phyloP scores from a whole-genome alignment of 345 rosid genomes.

The Linum lewisii region DNA sequence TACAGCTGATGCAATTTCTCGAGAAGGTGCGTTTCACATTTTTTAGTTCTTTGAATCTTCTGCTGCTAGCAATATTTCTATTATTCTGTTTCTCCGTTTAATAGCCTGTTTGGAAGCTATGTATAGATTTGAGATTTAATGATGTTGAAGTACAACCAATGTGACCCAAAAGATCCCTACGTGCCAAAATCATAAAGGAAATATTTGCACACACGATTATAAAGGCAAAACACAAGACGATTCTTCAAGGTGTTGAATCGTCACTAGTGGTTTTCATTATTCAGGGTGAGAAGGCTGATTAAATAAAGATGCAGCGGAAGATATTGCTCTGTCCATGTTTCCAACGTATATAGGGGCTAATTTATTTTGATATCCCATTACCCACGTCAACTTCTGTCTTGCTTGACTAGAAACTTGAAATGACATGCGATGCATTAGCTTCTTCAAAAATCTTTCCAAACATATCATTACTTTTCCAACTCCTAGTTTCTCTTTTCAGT shows the following conservation, averaged over 20 bases:
- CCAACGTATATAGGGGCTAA: too few species aligned
- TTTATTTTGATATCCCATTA: too few species aligned
- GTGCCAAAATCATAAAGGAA: constrained; percentile 61
- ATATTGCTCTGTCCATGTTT: too few species aligned
- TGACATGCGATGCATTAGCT: too few species aligned
- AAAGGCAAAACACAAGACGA: constrained; percentile 59
- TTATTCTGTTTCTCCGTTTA: constrained; percentile 4
- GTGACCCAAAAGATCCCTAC: constrained; percentile 69
- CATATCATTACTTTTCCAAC: too few species aligned
- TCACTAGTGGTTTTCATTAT: not conserved
- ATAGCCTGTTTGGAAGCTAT: constrained; percentile 4
- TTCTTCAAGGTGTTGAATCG: constrained; percentile 15
- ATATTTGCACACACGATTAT: constrained; percentile 70
- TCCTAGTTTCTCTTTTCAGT: too few species aligned
- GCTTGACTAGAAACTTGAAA: too few species aligned
- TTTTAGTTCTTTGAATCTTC: not conserved
- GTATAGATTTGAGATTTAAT: constrained; percentile 34
- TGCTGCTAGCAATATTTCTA: not conserved
- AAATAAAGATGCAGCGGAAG: constrained; percentile 42
- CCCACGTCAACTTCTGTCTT: too few species aligned
- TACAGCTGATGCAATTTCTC: constrained; percentile 25
- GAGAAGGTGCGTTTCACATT: constrained; percentile 38
- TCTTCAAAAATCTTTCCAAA: too few species aligned
- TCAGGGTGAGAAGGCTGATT: constrained; percentile 61
- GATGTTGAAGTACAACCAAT: constrained; percentile 29